Evolutionary conservation across 2,329 filamentous ascomycete genomes (phyloP), one percentile per base, ranked within the genome.

Genomic region (Ceratocystis eucalypticola): DNA sequence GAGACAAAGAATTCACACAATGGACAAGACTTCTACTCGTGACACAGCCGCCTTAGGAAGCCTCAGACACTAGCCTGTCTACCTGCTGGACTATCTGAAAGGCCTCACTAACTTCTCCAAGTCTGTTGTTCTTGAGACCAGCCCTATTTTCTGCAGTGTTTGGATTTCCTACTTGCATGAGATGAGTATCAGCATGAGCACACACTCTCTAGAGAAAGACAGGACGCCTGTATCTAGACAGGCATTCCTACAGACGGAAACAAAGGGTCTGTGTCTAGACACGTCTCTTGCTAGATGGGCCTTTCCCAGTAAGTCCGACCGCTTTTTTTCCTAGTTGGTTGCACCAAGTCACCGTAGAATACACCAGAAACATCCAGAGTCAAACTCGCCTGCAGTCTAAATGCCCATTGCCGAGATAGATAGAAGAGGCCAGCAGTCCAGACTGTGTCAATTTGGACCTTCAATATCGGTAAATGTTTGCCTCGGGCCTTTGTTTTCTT

Each of bases 331-430:
- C 15, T 59, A 30, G 5, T 30, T 37, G 15, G 53, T 59, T 59
- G 20, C 53, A 59, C 53, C 53, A 59, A 59, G 25, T n/a, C 17
- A 1, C 17, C 53, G 28, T 37, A 33, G 53, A 59, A 59, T 59
- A 17, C 25, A 30, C 53, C 53, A 59, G 53, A 37, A 59, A 59
- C 53, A 59, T 59, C 17, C 53, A 59, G 53, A 59, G 53, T 59
- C 53, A 59, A 59, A n/a, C 25, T 33, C 53, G 28, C 53, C 25
- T 59, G 53, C 10, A 59, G 28, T 59, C 53, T 30, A 59, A 59
- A 25, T 59, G 53, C 28, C 53, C 7, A 33, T 59, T 59, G 53
- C 53, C 17, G 53, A 59, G 53, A 7, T n/a, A 33, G 15, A n/a
- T 22, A 22, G 22, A 22, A 59, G 28, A 59, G 28, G 53, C 15